phyloP scores from a whole-genome alignment of 192 early-diverging fungal genomes.

The Rhizoclosmatium sp. region DNA sequence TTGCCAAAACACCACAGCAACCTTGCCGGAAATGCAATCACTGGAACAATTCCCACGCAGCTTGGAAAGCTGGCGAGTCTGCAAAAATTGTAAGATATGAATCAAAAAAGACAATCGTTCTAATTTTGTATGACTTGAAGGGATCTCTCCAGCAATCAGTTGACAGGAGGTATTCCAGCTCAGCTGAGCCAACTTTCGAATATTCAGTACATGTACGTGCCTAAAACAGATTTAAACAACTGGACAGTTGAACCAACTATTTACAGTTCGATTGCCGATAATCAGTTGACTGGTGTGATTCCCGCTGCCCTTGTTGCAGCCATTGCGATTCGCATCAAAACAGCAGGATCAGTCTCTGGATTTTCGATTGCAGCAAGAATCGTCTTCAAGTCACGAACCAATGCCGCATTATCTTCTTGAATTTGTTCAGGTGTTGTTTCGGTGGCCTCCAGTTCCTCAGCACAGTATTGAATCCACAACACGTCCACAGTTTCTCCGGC shows the following conservation, averaged over 20 bases:
- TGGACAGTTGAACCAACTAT: not conserved
- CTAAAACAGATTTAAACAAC: not conserved
- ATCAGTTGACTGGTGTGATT: not conserved
- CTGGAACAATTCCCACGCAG: too few species aligned
- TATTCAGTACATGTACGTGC: not conserved
- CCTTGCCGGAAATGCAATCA: too few species aligned
- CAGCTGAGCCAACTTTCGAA: not conserved
- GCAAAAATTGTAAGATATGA: too few species aligned
- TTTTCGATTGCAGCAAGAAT: not conserved
- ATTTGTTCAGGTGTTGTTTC: not conserved
- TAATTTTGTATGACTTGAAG: too few species aligned
- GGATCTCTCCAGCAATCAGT: not conserved
- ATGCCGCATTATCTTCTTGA: not conserved
- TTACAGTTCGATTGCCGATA: not conserved
- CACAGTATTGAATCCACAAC: slow-evolving; percentile 32
- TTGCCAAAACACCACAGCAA: too few species aligned
- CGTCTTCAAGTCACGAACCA: not conserved
- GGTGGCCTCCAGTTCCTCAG: not conserved
- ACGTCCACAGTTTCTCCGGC: slow-evolving; percentile 17
- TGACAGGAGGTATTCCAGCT: not conserved
- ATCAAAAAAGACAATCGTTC: too few species aligned
- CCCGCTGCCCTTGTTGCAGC: not conserved
- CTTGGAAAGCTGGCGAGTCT: too few species aligned
- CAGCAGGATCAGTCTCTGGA: not conserved
- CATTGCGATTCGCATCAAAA: not conserved